Conservation (phyloP, 306 rosid genomes). For the Gastrolobium villosum region DNA sequence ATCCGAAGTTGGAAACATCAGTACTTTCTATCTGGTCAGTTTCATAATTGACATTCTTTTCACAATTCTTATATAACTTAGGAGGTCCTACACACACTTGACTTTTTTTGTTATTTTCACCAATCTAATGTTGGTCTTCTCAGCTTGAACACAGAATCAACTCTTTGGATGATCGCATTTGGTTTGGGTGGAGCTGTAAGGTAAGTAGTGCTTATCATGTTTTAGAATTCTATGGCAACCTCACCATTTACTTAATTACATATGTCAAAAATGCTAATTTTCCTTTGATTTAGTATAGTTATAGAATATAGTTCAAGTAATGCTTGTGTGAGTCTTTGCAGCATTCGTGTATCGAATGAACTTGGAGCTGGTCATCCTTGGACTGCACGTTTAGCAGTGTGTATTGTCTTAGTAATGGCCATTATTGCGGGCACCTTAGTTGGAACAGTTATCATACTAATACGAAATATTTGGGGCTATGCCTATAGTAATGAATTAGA, state of each 20-base stretch:
- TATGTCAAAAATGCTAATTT: background rate
- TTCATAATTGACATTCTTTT: conserved; percentile 8
- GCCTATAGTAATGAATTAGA: conserved; percentile 67
- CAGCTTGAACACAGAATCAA: conserved; percentile 67
- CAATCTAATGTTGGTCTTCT: background rate
- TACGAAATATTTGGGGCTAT: conserved; percentile 73
- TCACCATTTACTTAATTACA: background rate
- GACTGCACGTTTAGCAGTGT: conserved; percentile 65
- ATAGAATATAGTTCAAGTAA: background rate
- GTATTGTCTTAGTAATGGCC: conserved; percentile 58
- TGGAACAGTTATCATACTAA: conserved; percentile 54
- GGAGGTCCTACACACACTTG: background rate
- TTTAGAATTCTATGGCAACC: background rate
- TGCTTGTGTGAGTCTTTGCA: conserved; percentile 27
- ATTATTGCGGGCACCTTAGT: conserved; percentile 55
- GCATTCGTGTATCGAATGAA: conserved; percentile 81
- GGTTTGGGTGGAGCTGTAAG: conserved; percentile 78
- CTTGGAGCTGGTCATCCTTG: conserved; percentile 72
- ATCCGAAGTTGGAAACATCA: conserved; percentile 71
- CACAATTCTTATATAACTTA: background rate
- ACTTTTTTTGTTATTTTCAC: background rate
- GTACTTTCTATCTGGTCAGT: conserved; percentile 72
- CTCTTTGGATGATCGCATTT: conserved; percentile 76
- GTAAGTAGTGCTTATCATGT: conserved; percentile 49
- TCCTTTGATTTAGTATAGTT: background rate